phyloP scores from a whole-genome alignment of 768 basidiomycete genomes.

The Auriculariales sp. region DNA sequence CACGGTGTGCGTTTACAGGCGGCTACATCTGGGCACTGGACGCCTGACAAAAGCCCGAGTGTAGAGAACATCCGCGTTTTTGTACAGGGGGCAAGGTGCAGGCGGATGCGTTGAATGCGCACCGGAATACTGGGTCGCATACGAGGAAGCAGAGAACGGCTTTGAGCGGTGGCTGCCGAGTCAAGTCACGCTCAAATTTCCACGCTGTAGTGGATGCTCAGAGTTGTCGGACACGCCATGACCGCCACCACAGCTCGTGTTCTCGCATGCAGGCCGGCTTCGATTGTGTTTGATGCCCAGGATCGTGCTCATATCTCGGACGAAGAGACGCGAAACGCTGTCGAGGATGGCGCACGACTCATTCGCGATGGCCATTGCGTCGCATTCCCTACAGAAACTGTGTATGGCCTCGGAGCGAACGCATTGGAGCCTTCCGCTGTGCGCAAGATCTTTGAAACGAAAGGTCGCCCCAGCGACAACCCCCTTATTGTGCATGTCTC shows the following conservation, averaged over 20 bases:
- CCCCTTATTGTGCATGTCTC: slow-evolving; percentile 96
- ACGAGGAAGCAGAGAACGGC: no score
- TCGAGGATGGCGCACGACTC: neutral
- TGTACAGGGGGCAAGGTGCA: no score
- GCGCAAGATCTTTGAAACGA: slow-evolving; percentile 66
- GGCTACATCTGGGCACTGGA: neutral
- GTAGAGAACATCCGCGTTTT: slow-evolving; percentile 5
- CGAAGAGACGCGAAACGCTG: neutral
- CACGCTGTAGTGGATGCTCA: no score
- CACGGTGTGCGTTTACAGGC: slow-evolving; percentile 40
- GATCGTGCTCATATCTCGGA: neutral
- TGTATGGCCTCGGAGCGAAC: slow-evolving; percentile 90
- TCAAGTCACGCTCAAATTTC: no score
- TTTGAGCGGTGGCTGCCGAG: no score
- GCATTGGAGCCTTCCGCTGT: slow-evolving; percentile 55
- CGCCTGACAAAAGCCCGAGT: neutral
- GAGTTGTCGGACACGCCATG: no score
- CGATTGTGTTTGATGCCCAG: neutral
- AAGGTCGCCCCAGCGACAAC: slow-evolving; percentile 89
- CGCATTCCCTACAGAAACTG: slow-evolving; percentile 94
- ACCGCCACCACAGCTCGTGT: neutral
- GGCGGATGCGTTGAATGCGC: no score
- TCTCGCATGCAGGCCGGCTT: neutral
- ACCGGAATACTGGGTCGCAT: no score
- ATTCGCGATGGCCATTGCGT: slow-evolving; percentile 21